These are phyloP conservation scores for Aspergillus floridensis DNA, from an alignment of 2,329 filamentous ascomycete species.

Conservation along the genomic window DNA sequence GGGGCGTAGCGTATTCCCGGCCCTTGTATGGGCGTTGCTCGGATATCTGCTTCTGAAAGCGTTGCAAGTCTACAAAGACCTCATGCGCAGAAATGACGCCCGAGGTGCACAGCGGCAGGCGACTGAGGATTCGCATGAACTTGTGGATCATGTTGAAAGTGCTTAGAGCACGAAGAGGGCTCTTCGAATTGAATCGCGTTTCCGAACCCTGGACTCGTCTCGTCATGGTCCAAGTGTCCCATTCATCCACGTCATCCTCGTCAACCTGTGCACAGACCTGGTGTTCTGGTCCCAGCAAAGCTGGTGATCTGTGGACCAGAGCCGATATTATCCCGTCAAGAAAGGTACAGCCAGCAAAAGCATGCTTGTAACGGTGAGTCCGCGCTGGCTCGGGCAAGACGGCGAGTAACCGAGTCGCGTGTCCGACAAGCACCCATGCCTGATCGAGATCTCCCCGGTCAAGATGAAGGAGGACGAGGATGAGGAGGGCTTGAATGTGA, in stretches of 20 bases:
- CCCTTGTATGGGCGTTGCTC: conserved; percentile 2
- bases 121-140: not conserved
- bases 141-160: not conserved
- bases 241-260: conserved; percentile 21
- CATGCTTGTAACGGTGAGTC: conserved; percentile 10
- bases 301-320: conserved; percentile 9
- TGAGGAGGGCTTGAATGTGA: not conserved
- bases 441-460: not conserved
- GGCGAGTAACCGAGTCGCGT: not conserved
- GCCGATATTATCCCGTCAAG: conserved; percentile 18
- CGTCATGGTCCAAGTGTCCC: conserved; percentile 16
- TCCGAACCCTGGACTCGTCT: not conserved
- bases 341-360: conserved; percentile 15
- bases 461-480: not conserved
- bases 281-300: conserved; percentile 7
- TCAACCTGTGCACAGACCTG: conserved; percentile 3
- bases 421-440: not conserved
- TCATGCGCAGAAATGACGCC: not conserved
- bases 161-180: not conserved
- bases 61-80: not conserved
- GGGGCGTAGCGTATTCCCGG: conserved; percentile 5
- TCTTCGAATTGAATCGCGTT: not conserved
- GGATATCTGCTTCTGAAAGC: not conserved
- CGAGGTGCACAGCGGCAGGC: not conserved
- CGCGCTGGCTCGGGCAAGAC: not conserved